Evolutionary conservation across 2,329 filamentous ascomycete species (phyloP).

Genomic region (Aspergillus quadricinctus): DNA sequence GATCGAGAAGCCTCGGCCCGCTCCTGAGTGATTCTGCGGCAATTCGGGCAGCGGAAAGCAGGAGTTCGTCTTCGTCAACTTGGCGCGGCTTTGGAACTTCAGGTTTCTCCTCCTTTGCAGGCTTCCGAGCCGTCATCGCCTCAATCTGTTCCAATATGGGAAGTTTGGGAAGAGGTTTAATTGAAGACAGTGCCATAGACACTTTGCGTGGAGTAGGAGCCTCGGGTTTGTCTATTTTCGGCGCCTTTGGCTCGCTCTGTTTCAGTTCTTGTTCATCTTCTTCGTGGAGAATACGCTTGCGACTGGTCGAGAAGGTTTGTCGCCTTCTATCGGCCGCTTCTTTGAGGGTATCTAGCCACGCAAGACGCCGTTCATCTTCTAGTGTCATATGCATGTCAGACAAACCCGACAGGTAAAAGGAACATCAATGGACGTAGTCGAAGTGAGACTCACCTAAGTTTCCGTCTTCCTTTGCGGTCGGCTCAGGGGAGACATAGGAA

Average conservation of each 20-base stretch:
- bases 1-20: slow-evolving; percentile 31
- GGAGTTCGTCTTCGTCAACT: slow-evolving; percentile 40
- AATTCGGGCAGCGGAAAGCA: slow-evolving; percentile 39
- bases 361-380: slow-evolving; percentile 7
- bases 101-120: slow-evolving; percentile 15
- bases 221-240: slow-evolving; percentile 21
- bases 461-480: background rate
- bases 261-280: slow-evolving; percentile 9
- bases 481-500: background rate
- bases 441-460: background rate
- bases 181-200: slow-evolving; percentile 28
- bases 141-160: slow-evolving; percentile 33
- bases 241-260: slow-evolving; percentile 18
- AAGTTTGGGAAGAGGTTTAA: slow-evolving; percentile 29
- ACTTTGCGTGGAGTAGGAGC: slow-evolving; percentile 13
- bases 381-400: slow-evolving; percentile 1
- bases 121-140: slow-evolving; percentile 23
- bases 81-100: slow-evolving; percentile 20
- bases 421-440: background rate
- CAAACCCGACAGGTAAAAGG: background rate
- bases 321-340: slow-evolving; percentile 23
- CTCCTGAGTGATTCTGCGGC: slow-evolving; percentile 36
- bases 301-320: slow-evolving; percentile 14
- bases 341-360: slow-evolving; percentile 18
- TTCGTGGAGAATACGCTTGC: slow-evolving; percentile 28